These are phyloP conservation scores for Wickerhamomyces kurtzmanii DNA, from an alignment of 805 yeast genomes.

Conservation along the genomic window DNA sequence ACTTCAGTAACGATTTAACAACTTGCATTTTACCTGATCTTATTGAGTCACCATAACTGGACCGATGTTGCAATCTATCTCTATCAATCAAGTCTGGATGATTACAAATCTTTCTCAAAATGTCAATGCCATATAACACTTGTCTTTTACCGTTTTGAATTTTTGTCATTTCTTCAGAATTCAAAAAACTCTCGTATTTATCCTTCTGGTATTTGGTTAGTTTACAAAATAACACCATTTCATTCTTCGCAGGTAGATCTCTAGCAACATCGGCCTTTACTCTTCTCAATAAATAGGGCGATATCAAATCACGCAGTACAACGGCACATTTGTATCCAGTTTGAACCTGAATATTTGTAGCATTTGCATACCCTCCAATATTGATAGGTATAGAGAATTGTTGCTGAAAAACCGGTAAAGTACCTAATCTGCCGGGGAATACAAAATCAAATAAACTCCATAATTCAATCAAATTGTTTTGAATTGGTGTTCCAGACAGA, in stretches of 20 bases:
- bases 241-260: constrained; percentile 87
- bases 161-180: constrained; percentile 64
- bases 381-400: constrained; percentile 92
- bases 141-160: constrained; percentile 71
- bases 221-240: constrained; percentile 88
- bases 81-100: constrained; percentile 81
- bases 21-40: constrained; percentile 91
- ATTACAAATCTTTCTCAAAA: constrained; percentile 85
- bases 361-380: constrained; percentile 97
- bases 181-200: constrained; percentile 64
- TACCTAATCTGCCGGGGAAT: constrained; percentile 90
- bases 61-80: constrained; percentile 17
- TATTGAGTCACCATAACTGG: constrained; percentile 42
- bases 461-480: constrained; percentile 80
- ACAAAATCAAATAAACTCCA: constrained; percentile 96
- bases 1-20: constrained; percentile 55
- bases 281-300: constrained; percentile 82
- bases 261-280: constrained; percentile 92
- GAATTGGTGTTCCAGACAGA: constrained; percentile 93
- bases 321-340: constrained; percentile 96
- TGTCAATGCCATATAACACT: constrained; percentile 83
- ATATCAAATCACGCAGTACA: constrained; percentile 73
- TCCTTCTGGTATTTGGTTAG: constrained; percentile 68
- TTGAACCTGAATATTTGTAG: constrained; percentile 91
- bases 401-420: constrained; percentile 87